Conservation (phyloP, 495 filamentous ascomycete genomes). For the Penicillium robsamsonii region DNA sequence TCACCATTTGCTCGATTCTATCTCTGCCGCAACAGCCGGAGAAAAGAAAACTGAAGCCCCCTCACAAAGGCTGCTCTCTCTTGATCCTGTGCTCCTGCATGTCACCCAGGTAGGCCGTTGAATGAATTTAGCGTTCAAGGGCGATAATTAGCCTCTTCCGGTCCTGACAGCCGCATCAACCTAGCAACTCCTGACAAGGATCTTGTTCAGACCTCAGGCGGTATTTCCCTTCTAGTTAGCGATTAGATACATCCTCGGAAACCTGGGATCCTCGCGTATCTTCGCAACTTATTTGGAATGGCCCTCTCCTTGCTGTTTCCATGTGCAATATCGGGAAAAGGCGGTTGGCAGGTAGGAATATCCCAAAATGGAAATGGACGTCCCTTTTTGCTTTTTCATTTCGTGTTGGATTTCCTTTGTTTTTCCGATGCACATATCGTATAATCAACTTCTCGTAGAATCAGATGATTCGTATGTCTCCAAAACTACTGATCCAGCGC, state of each 20-base stretch:
- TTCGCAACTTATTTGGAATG: background rate
- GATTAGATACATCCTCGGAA: background rate
- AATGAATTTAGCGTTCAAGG: background rate
- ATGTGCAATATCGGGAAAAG: background rate
- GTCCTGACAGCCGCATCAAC: slow-evolving; percentile 6
- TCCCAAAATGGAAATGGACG: background rate
- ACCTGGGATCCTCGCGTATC: background rate
- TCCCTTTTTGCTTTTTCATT: background rate
- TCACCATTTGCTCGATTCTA: slow-evolving; percentile 25
- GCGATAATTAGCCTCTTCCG: background rate
- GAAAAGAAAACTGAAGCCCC: slow-evolving; percentile 1
- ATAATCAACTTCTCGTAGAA: background rate
- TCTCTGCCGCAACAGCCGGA: slow-evolving; percentile 17
- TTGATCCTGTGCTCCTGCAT: slow-evolving; percentile 7
- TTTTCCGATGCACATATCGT: background rate
- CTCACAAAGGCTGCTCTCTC: background rate
- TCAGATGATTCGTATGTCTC: background rate
- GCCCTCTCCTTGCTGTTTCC: background rate
- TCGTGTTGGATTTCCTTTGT: background rate
- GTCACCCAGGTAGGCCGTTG: slow-evolving; percentile 5
- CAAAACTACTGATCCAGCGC: background rate
- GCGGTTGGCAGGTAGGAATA: background rate
- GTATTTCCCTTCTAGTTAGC: slow-evolving; percentile 1
- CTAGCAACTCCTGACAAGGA: background rate
- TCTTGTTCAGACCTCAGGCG: slow-evolving; percentile 9